Conservation (phyloP, 805 yeast genomes). For the Metschnikowia kofuensis region DNA sequence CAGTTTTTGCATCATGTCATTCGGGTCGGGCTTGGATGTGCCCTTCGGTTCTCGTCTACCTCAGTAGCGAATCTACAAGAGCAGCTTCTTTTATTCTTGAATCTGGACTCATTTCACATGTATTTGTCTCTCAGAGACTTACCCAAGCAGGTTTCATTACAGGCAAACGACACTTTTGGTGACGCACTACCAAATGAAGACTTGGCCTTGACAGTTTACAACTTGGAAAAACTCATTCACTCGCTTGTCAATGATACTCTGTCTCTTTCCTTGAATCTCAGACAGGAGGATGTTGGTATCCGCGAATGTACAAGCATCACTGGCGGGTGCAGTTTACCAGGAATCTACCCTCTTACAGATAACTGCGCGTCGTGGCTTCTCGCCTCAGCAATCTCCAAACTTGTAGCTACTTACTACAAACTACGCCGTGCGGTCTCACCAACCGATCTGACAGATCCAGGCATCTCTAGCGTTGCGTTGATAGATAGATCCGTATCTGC, state of each 20-base stretch:
- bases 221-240: slow-evolving; percentile 23
- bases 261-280: slow-evolving; percentile 12
- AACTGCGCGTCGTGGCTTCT: slow-evolving; percentile 40
- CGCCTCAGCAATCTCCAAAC: slow-evolving; percentile 29
- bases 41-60: slow-evolving; percentile 36
- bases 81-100: slow-evolving; percentile 39
- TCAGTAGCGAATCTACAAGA: slow-evolving; percentile 40
- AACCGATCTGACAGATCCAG: neutral
- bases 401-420: slow-evolving; percentile 30
- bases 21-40: slow-evolving; percentile 35
- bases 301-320: neutral
- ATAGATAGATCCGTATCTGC: slow-evolving; percentile 2
- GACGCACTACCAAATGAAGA: slow-evolving; percentile 1
- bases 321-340: slow-evolving; percentile 26
- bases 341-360: slow-evolving; percentile 21
- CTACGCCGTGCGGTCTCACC: slow-evolving; percentile 17
- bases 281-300: slow-evolving; percentile 14
- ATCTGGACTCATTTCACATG: slow-evolving; percentile 39
- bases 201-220: slow-evolving; percentile 16
- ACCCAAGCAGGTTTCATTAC: slow-evolving; percentile 26
- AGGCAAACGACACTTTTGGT: slow-evolving; percentile 1
- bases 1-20: slow-evolving; percentile 36
- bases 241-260: slow-evolving; percentile 18
- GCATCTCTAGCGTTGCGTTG: neutral
- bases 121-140: slow-evolving; percentile 28